Evolutionary conservation across 139 green algal species (phyloP).

Genomic region (Yamagishiella unicocca): DNA sequence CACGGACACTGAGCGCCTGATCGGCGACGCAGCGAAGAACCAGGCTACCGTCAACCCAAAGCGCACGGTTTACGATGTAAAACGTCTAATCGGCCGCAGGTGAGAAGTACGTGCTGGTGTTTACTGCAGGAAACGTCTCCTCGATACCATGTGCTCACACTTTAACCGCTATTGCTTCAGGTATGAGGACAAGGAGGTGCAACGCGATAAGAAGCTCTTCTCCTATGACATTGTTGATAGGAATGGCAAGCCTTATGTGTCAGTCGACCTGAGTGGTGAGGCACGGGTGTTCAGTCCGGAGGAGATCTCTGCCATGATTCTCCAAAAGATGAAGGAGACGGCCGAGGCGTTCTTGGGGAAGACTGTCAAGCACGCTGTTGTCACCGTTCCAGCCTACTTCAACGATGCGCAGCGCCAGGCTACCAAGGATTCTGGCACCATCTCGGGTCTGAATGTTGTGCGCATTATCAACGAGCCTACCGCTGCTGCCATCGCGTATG

Average conservation of each 20-base stretch:
- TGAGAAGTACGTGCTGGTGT: conserved; percentile 59
- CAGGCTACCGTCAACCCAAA: conserved; percentile 95
- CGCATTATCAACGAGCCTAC: conserved; percentile 99
- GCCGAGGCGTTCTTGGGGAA: conserved; percentile 91
- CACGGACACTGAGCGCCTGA: conserved; percentile 99
- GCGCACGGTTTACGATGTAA: conserved; percentile 98
- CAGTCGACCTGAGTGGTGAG: conserved; percentile 73
- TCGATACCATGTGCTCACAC: conserved; percentile 1
- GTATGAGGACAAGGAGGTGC: conserved; percentile 95
- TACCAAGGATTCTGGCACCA: conserved; percentile 94
- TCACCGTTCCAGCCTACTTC: conserved; percentile 99
- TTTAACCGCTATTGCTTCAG: conserved; percentile 63
- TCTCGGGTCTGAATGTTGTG: conserved; percentile 92
- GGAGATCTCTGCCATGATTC: conserved; percentile 98
- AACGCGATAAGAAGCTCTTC: conserved; percentile 96
- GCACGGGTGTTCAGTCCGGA: conserved; percentile 91
- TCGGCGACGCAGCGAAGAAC: conserved; percentile 99
- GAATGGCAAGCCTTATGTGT: conserved; percentile 94
- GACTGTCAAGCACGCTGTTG: conserved; percentile 88
- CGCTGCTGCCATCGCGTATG: conserved; percentile 96
- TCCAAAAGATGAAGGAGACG: conserved; percentile 96
- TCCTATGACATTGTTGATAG: conserved; percentile 97
- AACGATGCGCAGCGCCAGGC: conserved; percentile 95
- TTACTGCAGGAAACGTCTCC: conserved; percentile 1
- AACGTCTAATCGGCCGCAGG: conserved; percentile 98